These are phyloP conservation scores for Pyrenula massariospora DNA, from an alignment of 495 filamentous ascomycete species.

Conservation along the genomic window DNA sequence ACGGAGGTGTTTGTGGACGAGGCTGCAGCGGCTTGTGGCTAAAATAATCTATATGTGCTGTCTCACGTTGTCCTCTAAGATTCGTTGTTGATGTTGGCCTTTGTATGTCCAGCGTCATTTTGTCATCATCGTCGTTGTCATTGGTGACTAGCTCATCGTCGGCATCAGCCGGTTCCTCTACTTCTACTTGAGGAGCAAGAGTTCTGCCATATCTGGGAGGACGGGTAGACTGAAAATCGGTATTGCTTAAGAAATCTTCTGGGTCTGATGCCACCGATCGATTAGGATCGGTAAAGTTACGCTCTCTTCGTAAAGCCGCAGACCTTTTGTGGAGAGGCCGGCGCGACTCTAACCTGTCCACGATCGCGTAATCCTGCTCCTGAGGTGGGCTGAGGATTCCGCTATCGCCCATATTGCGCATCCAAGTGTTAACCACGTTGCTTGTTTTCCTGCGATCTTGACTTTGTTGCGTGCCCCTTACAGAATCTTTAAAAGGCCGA, in stretches of 20 bases:
- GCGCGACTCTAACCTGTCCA: slow-evolving; percentile 43
- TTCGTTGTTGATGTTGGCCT: not conserved
- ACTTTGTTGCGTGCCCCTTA: slow-evolving; percentile 33
- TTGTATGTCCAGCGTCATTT: not conserved
- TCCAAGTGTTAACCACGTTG: slow-evolving; percentile 74
- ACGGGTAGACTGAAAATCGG: slow-evolving; percentile 18
- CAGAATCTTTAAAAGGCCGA: slow-evolving; percentile 34
- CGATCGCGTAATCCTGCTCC: slow-evolving; percentile 45
- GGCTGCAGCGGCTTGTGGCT: not conserved
- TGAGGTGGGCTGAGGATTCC: slow-evolving; percentile 51
- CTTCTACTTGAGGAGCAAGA: slow-evolving; percentile 13
- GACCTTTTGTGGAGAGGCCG: slow-evolving; percentile 16
- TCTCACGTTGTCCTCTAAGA: not conserved
- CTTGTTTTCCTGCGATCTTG: slow-evolving; percentile 54
- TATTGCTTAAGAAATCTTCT: slow-evolving; percentile 29
- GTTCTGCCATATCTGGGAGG: slow-evolving; percentile 7
- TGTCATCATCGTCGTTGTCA: slow-evolving; percentile 45
- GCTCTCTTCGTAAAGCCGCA: slow-evolving; percentile 17
- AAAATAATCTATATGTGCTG: not conserved
- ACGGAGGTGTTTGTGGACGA: not conserved
- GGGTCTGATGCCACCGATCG: slow-evolving; percentile 47
- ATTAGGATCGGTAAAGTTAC: slow-evolving; percentile 38
- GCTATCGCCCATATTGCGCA: slow-evolving; percentile 59
- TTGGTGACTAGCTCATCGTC: slow-evolving; percentile 86
- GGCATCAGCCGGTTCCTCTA: slow-evolving; percentile 51